These are phyloP conservation scores for Ichthyophthirius multifiliis DNA, from an alignment of 169 alveolate species.

Conservation along the genomic window DNA sequence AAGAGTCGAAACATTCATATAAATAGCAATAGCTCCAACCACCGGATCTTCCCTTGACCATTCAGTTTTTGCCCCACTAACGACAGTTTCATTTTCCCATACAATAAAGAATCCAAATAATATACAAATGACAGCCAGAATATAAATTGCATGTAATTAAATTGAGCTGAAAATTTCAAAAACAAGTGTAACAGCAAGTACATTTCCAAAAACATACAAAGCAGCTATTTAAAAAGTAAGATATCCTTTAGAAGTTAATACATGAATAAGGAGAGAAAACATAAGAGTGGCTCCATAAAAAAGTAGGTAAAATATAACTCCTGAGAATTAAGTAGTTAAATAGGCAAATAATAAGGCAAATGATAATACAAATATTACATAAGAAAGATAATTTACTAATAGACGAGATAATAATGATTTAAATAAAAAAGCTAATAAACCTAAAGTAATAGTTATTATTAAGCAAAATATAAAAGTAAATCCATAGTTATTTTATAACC, in stretches of 20 bases:
- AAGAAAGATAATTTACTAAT: not conserved
- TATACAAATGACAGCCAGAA: not conserved
- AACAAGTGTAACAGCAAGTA: not conserved
- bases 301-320: not conserved
- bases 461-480: not conserved
- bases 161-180: not conserved
- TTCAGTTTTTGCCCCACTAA: not conserved
- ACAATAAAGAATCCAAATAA: not conserved
- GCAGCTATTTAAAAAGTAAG: not conserved
- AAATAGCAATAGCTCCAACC: not conserved
- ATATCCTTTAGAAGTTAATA: not conserved
- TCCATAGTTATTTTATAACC: not conserved
- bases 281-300: not conserved
- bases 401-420: not conserved
- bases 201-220: not conserved
- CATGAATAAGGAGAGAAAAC: not conserved
- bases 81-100: constrained; percentile 4
- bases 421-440: not conserved
- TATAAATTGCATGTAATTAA: not conserved
- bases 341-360: not conserved
- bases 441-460: not conserved
- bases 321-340: not conserved
- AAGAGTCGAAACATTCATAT: not conserved
- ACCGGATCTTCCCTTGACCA: constrained; percentile 8
- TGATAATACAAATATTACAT: not conserved